Base-by-base conservation (phyloP, 2,329 filamentous ascomycete genomes). In the Bipolaris zeicola region DNA sequence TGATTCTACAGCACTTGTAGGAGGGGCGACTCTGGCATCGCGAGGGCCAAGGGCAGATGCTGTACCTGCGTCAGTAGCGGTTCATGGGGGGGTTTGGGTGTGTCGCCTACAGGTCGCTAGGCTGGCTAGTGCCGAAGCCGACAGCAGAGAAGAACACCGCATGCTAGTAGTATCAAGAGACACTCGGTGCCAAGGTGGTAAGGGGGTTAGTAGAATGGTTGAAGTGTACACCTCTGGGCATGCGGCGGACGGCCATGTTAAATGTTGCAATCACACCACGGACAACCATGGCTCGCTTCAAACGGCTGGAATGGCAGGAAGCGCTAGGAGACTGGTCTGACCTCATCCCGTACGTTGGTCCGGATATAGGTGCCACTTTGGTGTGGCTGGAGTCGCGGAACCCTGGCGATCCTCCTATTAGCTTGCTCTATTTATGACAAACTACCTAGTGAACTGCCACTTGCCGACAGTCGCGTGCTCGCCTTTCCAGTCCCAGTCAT, bases 121-220 rank as follows among this genome's bases (percentile, higher is more conserved):
- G 53, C 63, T 62, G 42, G 70, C 64, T 14, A 75, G 50, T 36
- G 66, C 64, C 49, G 71, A 74, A 52, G 67, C 68, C 45, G 68
- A 62, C 10, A 73, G 51, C 48, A 71, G 50, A 24, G 54, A 65
- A 45, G 51, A 52, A 44, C 66, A 69, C 58, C 68, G 73, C 72
- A 74, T 75, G 11, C 55, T 31, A 31, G 28, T 13, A 13, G 28
- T 66, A 50, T 39, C 22, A 26, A 48, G 54, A 24, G 18, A 33
- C 14, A 33, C 20, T 11, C n/a, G 51, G 6, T 38, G 49, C 45
- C 11, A 11, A 34, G 41, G 46, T 20, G 22, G 51, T 46, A 54
- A 10, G 36, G 49, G 20, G 28, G 38, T n/a, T 18, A 26, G 13
- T 34, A 44, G 47, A 33, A 37, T 31, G 39, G 52, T 44, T 31